Base-by-base conservation (phyloP, 1,284 basidiomycete genomes). In the Sanghuangporus weigelae region DNA sequence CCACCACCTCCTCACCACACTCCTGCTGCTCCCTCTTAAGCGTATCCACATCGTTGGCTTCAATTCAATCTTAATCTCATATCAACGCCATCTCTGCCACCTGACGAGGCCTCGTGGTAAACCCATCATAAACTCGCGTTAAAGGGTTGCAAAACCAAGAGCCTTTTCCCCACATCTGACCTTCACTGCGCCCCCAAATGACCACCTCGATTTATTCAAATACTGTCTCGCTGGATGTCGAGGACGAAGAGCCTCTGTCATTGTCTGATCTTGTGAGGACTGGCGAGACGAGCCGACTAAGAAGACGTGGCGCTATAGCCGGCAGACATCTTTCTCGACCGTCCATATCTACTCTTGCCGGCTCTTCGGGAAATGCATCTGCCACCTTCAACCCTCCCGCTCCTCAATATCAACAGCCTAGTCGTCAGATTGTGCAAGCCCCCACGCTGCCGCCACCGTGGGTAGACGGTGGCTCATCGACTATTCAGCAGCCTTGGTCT, bases 201-300 rank as follows among this genome's bases (percentile, higher is more conserved):
- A 39, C 54, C 10, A 38, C 60, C 38, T 62, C 60, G 23, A 40
- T 50, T 38, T 62, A 57, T 54, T 57, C 63, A 36, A 64, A 49
- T 48, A 31, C 59, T 21, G 53, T 44, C n/a, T 40, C 59, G 2
- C 35, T 38, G 38, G 19, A 42, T 35, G 54, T 64, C 44, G 84
- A 88, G 67, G 79, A 77, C 1, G 87, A 90, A 69, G 85, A 85
- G 70, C 81, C 84, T 35, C 84, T 90, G 62, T 80, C 88, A 23
- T 80, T 90, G 61, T 87, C 85, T 2, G 87, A 90, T 72, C 79
- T 90, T 55, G 78, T 90, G 7, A 80, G 83, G 57, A 84, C 84
- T 1, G 88, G 84, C 11, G 89, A 90, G 70, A 84, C 86, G 0
- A 90, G 88, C 16, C 78, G 89, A 7, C 73, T 90, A 44, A 80